Percentiles rank a stretch among this genome's conserved stretches.
Evolutionary conservation across 371 early-diverging fungal species (phyloP).

Genomic region (Choanephora cucurbitarum): DNA sequence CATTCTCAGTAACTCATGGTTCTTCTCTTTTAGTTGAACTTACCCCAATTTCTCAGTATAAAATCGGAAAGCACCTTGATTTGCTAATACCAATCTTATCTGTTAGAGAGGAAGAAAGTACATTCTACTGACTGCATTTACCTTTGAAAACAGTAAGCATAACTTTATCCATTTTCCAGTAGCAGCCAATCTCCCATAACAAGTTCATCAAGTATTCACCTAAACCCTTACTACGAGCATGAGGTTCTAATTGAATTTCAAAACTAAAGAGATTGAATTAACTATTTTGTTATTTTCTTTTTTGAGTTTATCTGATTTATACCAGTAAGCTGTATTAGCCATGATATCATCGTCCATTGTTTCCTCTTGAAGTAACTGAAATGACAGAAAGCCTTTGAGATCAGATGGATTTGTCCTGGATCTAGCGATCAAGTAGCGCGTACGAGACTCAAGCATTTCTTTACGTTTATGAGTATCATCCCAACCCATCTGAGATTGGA

Average conservation of each 20-base stretch:
- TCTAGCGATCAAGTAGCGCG: slow-evolving; percentile 54
- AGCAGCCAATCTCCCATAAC: slow-evolving; percentile 45
- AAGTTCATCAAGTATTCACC: slow-evolving; percentile 56
- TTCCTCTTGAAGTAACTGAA: slow-evolving; percentile 63
- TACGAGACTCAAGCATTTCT: slow-evolving; percentile 50
- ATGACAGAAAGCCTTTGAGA: slow-evolving; percentile 49
- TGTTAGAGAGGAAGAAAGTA: too few species aligned
- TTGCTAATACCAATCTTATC: too few species aligned
- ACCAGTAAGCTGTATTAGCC: slow-evolving; percentile 62
- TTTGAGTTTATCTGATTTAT: too few species aligned
- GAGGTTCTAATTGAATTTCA: slow-evolving; percentile 53
- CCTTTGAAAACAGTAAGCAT: slow-evolving; percentile 72
- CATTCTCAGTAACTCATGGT: background rate
- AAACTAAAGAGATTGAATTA: too few species aligned
- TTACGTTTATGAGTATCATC: slow-evolving; percentile 46
- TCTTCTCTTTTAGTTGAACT: slow-evolving; percentile 19
- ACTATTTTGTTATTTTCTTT: too few species aligned
- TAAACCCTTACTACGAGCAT: slow-evolving; percentile 49
- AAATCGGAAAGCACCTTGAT: slow-evolving; percentile 57
- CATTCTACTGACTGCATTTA: too few species aligned
- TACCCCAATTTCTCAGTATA: slow-evolving; percentile 59
- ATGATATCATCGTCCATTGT: slow-evolving; percentile 60
- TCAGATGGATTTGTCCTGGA: slow-evolving; percentile 39
- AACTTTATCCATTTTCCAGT: slow-evolving; percentile 61
- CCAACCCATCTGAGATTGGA: slow-evolving; percentile 61